Base-by-base conservation (phyloP, 352 stramenopile species). In the Ophiocytium majus region DNA sequence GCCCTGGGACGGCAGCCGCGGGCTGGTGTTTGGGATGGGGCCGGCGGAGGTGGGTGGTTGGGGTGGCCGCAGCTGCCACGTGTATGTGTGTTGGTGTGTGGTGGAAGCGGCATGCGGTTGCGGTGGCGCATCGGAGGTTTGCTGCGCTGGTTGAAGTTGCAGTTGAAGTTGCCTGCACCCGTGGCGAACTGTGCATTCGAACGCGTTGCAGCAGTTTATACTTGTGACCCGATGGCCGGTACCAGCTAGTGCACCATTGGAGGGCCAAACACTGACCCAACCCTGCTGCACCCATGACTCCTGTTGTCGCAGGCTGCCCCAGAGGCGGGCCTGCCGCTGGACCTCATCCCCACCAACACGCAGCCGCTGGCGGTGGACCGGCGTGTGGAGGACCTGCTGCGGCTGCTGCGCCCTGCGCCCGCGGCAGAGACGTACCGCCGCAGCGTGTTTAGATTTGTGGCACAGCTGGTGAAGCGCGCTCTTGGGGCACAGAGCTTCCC, bases 401-500 rank as follows among this genome's bases (percentile, higher is more conserved):
- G 81, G 43, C 74, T 85, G 43, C 75, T 87, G 75, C 33, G 81
- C 33, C 83, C 83, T 10, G 78, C 80, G 14, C 57, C 79, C 0
- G 33, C 79, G 50, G 83, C 83, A 28, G 83, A 87, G 75, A 83
- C 37, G 49, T 87, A 87, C 37, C 37, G 83, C 0, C 36, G 83
- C 43, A 87, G 83, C 37, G 83, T 87, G 10, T 87, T 87, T 31
- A 50, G 71, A 28, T 87, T 87, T 49, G 76, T 87, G 17, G 76
- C 79, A 28, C 50, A 84, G 43, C 78, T 84, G 64, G 85, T 91
- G 0, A 90, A 91, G 82, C 80, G 83, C 14, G 82, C 88, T 10
- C 89, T 90, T 17, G 88, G 85, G 23, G 85, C 87, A 28, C 87
- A 91, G 71, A 88, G 85, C 75, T 91, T 90, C 66, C 85, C 87